These are phyloP conservation scores for Mucuna pruriens DNA, from an alignment of 306 rosid genomes.

Conservation along the genomic window DNA sequence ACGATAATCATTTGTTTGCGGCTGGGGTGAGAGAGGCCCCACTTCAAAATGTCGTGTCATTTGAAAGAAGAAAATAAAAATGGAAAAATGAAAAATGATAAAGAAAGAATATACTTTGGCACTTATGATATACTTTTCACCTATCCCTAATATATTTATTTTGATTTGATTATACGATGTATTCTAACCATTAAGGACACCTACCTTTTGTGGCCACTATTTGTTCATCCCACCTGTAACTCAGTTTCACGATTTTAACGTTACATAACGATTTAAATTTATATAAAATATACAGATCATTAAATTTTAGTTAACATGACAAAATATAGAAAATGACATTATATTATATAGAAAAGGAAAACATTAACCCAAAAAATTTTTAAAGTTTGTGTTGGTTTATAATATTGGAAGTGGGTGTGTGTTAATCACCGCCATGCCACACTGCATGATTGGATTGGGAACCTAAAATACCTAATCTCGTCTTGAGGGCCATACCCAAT, in stretches of 20 bases:
- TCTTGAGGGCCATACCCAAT: neutral
- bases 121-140: constrained; percentile 30
- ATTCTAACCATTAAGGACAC: constrained; percentile 16
- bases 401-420: constrained; percentile 32
- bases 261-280: neutral
- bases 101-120: constrained; percentile 45
- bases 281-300: neutral
- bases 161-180: neutral
- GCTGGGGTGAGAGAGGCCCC: neutral
- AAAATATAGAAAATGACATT: neutral
- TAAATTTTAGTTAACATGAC: neutral
- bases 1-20: constrained; percentile 34
- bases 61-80: neutral
- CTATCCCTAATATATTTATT: neutral
- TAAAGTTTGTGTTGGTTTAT: neutral
- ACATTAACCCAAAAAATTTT: neutral
- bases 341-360: neutral
- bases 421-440: constrained; percentile 36
- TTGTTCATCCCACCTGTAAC: neutral
- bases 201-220: constrained; percentile 1
- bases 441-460: constrained; percentile 41
- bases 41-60: neutral
- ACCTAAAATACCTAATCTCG: constrained; percentile 50
- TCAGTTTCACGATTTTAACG: neutral
- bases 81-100: neutral